Conservation (phyloP, 257 asterid genomes). For the Solanum tacnaense region DNA sequence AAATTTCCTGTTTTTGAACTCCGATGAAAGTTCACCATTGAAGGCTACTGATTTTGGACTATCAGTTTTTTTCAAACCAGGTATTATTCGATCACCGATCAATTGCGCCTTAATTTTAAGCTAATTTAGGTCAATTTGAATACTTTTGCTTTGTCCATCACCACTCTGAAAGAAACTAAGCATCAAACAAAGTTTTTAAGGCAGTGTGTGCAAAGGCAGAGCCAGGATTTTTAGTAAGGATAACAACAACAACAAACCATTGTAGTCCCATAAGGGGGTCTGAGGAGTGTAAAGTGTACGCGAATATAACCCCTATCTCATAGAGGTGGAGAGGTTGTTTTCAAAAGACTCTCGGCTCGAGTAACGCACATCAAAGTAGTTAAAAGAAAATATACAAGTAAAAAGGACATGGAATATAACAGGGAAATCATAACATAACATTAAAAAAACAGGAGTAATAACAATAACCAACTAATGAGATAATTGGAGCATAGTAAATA, state of each 20-base stretch:
- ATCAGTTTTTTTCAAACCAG: constrained; percentile 66
- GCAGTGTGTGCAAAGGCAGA: not conserved
- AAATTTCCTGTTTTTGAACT: constrained; percentile 54
- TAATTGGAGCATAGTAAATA: too few species aligned
- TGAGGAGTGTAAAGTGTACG: not conserved
- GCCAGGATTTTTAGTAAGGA: not conserved
- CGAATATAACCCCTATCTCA: not conserved
- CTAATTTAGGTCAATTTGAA: not conserved
- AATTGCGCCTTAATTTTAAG: not conserved
- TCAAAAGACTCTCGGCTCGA: not conserved
- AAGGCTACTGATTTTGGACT: constrained; percentile 86
- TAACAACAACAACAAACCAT: not conserved
- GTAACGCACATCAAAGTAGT: not conserved
- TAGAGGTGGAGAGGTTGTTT: not conserved
- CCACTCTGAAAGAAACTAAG: not conserved
- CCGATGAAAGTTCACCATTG: constrained; percentile 56
- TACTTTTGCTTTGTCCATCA: not conserved
- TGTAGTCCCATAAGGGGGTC: not conserved
- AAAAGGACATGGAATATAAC: not conserved
- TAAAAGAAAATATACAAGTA: not conserved
- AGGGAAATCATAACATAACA: not conserved
- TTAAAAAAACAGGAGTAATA: too few species aligned
- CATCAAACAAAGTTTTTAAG: not conserved
- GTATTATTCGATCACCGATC: constrained; percentile 13
- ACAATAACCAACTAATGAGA: too few species aligned